These are phyloP conservation scores for Saccharomycopsis capsularis DNA, from an alignment of 805 yeast species.

Conservation along the genomic window DNA sequence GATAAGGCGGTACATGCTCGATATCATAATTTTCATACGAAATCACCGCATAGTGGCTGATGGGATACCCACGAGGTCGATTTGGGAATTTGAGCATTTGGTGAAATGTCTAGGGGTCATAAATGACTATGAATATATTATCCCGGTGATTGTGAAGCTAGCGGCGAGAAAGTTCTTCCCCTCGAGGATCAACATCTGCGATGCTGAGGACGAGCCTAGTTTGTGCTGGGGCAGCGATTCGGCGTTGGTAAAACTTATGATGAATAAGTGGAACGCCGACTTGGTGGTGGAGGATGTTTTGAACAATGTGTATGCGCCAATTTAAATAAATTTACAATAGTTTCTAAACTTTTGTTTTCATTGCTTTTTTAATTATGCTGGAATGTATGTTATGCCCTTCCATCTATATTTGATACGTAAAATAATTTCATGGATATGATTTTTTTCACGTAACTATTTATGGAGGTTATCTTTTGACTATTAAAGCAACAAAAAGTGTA, in stretches of 20 bases:
- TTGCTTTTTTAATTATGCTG: too few relatives aligned
- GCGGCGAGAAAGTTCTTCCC: conserved; percentile 47
- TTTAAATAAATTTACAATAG: too few relatives aligned
- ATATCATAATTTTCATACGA: conserved; percentile 45
- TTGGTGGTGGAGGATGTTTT: conserved; percentile 47
- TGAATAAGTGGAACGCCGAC: conserved; percentile 40
- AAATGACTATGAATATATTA: conserved; percentile 36
- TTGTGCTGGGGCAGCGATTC: conserved; percentile 51
- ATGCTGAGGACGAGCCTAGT: conserved; percentile 43
- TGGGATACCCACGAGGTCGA: conserved; percentile 45
- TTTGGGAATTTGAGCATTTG: conserved; percentile 36
- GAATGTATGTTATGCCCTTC: too few relatives aligned
- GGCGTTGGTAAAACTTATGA: conserved; percentile 34
- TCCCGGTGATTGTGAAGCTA: conserved; percentile 46
- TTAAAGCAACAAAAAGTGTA: too few relatives aligned
- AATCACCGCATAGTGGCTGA: conserved; percentile 46
- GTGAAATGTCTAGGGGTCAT: conserved; percentile 37
- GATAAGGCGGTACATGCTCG: conserved; percentile 47
- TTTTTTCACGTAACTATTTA: too few relatives aligned
- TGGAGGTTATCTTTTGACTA: too few relatives aligned
- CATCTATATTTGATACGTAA: too few relatives aligned
- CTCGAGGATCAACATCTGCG: conserved; percentile 34
- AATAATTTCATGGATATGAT: too few relatives aligned
- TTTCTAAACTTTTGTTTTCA: too few relatives aligned
- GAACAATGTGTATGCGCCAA: conserved; percentile 44